Conservation (phyloP, 768 basidiomycete species). For the Mycena olivaceomarginata region DNA sequence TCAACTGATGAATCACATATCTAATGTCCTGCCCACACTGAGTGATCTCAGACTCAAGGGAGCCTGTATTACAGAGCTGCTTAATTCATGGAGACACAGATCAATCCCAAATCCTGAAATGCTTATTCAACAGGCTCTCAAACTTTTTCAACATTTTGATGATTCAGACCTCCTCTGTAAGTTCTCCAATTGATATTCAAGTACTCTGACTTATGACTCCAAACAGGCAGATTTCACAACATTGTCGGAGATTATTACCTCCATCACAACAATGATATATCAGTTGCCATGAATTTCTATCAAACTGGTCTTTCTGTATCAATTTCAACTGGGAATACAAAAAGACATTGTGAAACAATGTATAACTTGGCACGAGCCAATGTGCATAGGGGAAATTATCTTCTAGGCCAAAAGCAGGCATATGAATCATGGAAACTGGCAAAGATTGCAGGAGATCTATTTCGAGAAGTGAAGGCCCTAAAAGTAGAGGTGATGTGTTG, state of each 20-base stretch:
- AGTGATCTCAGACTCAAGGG: slow-evolving; percentile 1
- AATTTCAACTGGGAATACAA: slow-evolving; percentile 1
- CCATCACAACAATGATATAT: slow-evolving; percentile 2
- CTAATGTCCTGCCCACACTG: not conserved
- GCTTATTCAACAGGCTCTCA: not conserved
- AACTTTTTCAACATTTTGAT: slow-evolving; percentile 1
- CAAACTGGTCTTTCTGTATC: not conserved
- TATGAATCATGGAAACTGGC: not conserved
- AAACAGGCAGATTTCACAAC: not conserved
- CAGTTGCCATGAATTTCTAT: not conserved
- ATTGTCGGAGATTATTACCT: slow-evolving; percentile 1
- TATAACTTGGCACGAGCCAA: not conserved
- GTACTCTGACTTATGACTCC: not conserved
- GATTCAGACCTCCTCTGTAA: not conserved
- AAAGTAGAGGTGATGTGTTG: not conserved
- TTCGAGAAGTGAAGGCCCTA: not conserved
- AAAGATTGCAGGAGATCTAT: slow-evolving; percentile 2
- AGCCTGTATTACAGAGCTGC: not conserved
- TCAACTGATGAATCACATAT: slow-evolving; percentile 1
- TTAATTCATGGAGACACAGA: not conserved
- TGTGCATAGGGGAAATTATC: not conserved
- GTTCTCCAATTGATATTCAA: not conserved
- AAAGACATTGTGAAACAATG: not conserved
- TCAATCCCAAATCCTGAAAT: slow-evolving; percentile 2
- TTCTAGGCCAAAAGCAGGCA: slow-evolving; percentile 1